Percentiles rank a stretch among this genome's conserved stretches.
phyloP scores from a whole-genome alignment of 495 filamentous ascomycete species.

The Penicillium coprophilum region DNA sequence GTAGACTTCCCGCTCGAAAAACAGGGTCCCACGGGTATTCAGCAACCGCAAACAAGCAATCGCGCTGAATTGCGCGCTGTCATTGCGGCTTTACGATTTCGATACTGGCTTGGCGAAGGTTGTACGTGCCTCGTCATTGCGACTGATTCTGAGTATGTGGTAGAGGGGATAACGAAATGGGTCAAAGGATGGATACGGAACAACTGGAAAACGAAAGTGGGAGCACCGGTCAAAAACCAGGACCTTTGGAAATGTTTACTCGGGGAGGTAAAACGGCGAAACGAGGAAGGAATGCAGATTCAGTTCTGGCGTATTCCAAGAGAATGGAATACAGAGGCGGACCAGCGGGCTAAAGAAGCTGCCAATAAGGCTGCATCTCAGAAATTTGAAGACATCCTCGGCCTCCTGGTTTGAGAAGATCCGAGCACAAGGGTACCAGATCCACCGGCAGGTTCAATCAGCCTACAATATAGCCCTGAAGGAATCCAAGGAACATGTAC shows the following conservation, averaged over 20 bases:
- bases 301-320: constrained; percentile 31
- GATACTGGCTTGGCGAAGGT: not conserved
- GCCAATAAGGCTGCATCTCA: not conserved
- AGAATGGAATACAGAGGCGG: not conserved
- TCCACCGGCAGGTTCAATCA: not conserved
- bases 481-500: no score
- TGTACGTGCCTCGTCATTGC: constrained; percentile 37
- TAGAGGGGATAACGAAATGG: constrained; percentile 34
- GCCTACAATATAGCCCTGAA: no score
- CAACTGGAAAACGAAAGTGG: not conserved
- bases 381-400: not conserved
- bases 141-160: constrained; percentile 40
- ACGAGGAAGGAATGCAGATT: constrained; percentile 24
- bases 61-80: constrained; percentile 45
- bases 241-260: constrained; percentile 39
- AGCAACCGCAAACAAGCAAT: constrained; percentile 31
- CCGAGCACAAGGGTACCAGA: not conserved
- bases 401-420: not conserved
- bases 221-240: not conserved
- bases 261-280: constrained; percentile 18
- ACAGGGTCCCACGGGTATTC: not conserved
- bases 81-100: constrained; percentile 35
- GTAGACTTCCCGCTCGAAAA: not conserved
- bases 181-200: constrained; percentile 20
- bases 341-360: not conserved